Percentiles rank a stretch among this genome's conserved stretches.
Conservation (phyloP, 331 rosid species). For the Acacia pycnantha region DNA sequence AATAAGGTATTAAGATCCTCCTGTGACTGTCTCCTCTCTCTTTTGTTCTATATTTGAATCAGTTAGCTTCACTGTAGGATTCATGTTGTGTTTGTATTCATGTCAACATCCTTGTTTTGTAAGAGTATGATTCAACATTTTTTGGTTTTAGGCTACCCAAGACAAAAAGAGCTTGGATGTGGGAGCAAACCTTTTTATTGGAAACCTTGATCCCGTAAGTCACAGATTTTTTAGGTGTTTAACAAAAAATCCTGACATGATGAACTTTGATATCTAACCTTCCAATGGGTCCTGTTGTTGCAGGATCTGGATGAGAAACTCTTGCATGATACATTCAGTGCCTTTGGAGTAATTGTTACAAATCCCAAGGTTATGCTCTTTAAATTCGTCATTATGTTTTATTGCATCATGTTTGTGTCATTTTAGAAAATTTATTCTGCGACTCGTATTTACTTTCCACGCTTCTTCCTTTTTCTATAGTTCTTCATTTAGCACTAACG, state of each 20-base stretch:
- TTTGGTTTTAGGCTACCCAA: slow-evolving; percentile 79
- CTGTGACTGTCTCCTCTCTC: not conserved
- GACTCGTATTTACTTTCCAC: not conserved
- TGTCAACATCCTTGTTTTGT: slow-evolving; percentile 2
- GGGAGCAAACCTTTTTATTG: slow-evolving; percentile 95
- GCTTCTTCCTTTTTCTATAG: not conserved
- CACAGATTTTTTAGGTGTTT: slow-evolving; percentile 3
- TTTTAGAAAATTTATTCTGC: slow-evolving; percentile 16
- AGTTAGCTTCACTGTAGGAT: not conserved
- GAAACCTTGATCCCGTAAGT: slow-evolving; percentile 94
- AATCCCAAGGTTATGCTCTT: slow-evolving; percentile 65
- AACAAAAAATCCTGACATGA: not conserved
- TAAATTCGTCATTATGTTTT: not conserved
- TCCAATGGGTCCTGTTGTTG: slow-evolving; percentile 21
- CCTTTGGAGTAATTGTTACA: slow-evolving; percentile 95
- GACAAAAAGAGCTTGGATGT: slow-evolving; percentile 98
- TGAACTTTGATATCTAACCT: slow-evolving; percentile 20
- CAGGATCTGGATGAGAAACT: slow-evolving; percentile 99
- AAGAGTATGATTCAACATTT: slow-evolving; percentile 21
- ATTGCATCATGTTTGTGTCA: not conserved
- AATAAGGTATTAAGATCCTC: slow-evolving; percentile 61
- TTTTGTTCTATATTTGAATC: not conserved
- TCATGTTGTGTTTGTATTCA: not conserved
- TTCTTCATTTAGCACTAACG: not conserved
- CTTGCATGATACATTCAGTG: slow-evolving; percentile 94